Conservation (phyloP, 2,329 filamentous ascomycete species). For the Cladosporium sp. region DNA sequence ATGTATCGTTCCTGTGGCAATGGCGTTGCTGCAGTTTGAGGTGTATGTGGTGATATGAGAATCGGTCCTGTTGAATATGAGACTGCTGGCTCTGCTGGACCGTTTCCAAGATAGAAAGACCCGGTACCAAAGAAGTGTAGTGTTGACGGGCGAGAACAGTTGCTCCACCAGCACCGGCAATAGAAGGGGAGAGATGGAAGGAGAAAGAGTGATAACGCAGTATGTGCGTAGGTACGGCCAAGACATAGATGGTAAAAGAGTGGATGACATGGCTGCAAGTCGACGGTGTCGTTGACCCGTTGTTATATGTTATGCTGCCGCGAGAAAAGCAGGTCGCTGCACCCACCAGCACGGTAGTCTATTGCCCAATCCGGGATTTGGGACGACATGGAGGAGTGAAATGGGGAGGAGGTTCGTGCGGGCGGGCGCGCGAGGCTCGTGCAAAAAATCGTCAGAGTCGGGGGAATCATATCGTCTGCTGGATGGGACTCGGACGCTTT, state of each 20-base stretch:
- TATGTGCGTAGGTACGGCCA: not conserved
- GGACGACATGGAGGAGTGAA: too few species aligned
- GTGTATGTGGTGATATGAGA: not conserved
- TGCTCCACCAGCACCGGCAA: not conserved
- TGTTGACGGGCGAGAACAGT: not conserved
- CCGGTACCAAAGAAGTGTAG: not conserved
- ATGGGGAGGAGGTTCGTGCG: too few species aligned
- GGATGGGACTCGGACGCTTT: too few species aligned
- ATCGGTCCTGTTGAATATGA: not conserved
- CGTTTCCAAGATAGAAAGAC: not conserved
- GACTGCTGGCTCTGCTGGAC: not conserved
- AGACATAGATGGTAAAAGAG: not conserved
- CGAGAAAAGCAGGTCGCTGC: too few species aligned
- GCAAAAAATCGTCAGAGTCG: too few species aligned
- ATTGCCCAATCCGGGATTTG: too few species aligned
- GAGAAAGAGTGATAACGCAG: not conserved
- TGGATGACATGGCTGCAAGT: not conserved
- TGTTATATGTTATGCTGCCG: too few species aligned
- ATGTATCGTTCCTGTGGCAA: not conserved
- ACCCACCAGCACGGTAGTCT: too few species aligned
- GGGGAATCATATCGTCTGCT: too few species aligned
- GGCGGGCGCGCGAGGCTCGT: too few species aligned
- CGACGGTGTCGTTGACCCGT: not conserved
- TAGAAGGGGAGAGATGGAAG: not conserved
- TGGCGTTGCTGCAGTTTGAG: not conserved